Conservation (phyloP, 768 basidiomycete genomes). For the Podaxis sp. region DNA sequence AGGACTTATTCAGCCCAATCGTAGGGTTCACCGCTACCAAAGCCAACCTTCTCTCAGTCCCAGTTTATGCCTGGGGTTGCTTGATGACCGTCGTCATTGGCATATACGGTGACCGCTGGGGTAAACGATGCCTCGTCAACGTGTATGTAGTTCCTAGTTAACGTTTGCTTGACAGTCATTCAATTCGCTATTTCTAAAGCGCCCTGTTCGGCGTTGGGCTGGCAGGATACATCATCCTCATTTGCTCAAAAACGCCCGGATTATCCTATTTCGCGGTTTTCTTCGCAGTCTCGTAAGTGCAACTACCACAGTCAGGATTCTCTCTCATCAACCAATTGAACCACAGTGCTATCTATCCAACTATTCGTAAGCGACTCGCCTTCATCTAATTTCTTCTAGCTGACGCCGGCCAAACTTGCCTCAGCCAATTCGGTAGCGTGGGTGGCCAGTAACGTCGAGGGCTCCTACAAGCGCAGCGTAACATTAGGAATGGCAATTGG, state of each 20-base stretch:
- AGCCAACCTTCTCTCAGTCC: constrained; percentile 75
- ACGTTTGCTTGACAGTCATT: background rate
- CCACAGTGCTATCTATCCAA: constrained; percentile 49
- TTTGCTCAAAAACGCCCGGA: constrained; percentile 55
- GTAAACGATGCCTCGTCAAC: constrained; percentile 59
- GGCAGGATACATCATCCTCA: constrained; percentile 66
- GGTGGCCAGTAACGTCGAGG: constrained; percentile 73
- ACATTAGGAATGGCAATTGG: constrained; percentile 73
- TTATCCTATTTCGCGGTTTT: constrained; percentile 75
- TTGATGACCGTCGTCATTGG: constrained; percentile 64
- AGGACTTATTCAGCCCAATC: background rate
- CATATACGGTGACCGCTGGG: constrained; percentile 58
- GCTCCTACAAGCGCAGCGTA: constrained; percentile 71
- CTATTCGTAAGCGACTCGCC: constrained; percentile 39
- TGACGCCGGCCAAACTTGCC: background rate
- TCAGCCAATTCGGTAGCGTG: constrained; percentile 44
- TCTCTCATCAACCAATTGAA: background rate
- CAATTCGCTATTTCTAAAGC: constrained; percentile 17
- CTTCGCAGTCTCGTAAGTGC: constrained; percentile 65
- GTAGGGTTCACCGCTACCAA: constrained; percentile 60
- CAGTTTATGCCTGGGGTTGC: constrained; percentile 75
- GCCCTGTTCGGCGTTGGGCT: constrained; percentile 34
- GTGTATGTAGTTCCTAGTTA: constrained; percentile 38
- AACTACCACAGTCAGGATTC: background rate
- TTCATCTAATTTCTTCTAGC: constrained; percentile 1